Evolutionary conservation across 2,329 filamentous ascomycete species (phyloP), one percentile per base, ranked within the genome.

Genomic region (Fusarium compactum): DNA sequence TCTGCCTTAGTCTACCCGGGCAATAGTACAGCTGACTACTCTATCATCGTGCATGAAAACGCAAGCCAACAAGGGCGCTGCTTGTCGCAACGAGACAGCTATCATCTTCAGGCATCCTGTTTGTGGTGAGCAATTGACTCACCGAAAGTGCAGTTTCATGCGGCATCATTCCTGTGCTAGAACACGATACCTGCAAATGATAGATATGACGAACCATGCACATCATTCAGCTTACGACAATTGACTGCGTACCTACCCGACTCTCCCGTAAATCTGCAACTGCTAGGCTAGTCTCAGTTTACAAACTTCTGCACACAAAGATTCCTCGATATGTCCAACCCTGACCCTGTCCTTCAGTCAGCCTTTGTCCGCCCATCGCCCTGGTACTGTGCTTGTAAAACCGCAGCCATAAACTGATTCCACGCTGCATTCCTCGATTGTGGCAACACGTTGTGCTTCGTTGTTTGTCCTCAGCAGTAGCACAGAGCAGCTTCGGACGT

Each of bases 361-460:
- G 54, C 22, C 20, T 43, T 45, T 22, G 56, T 41, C 57, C 45
- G 24, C 48, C 30, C n/a, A 38, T 41, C 24, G 61, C 57, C 61
- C 57, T 68, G 45, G 25, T 29, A 18, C 52, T 55, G 25, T 29
- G 12, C 52, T 52, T 59, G 50, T 51, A 46, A 10, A 15, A 38
- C 29, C 14, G 27, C 32, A 25, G 53, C 24, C 41, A 52, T 40
- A 38, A 24, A 41, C 25, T 48, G 50, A 38, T 55, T 41, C n/a
- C 52, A 67, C 27, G 44, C 45, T 34, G 18, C 8, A 50, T 34
- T 59, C 45, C 24, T 65, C 32, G 60, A 57, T 51, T 53, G 67
- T 69, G 63, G 63, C 67, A 24, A 71, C 27, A 48, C n/a, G 55
- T 20, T 52, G 67, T 65, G 48, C 20, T 55, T 47, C 50, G 24